Evolutionary conservation across 2,329 filamentous ascomycete species (phyloP), one percentile per base, ranked within the genome.

Genomic region (Curvularia sp.): DNA sequence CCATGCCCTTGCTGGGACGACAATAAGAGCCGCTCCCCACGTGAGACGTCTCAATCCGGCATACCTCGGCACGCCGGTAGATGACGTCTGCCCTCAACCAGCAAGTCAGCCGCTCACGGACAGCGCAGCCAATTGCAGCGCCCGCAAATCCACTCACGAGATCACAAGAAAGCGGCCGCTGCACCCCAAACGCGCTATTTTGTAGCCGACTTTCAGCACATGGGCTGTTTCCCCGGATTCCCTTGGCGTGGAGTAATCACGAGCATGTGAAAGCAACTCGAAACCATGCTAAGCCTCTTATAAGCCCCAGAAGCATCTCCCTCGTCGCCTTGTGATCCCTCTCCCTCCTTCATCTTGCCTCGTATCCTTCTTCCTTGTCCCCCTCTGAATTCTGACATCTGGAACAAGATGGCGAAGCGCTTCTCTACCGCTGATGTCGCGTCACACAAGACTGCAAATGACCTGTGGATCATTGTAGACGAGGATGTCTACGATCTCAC

Each of bases 401-500:
- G 27, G 32, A 28, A 10, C 53, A 61, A 52, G 71, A 99, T 99
- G 95, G 90, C 93, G 49, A 91, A 95, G 81, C 89, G 86, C 28
- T 97, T 97, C 78, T 90, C 89, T 53, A 84, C 88, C 66, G 86
- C 86, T 81, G 93, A 97, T 77, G 94, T 99, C 63, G 89, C 93
- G 75, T 87, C 90, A 80, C 93, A 98, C 80, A 97, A 92, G 84
- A 97, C 94, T 81, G 79, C 89, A 45, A 87, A 92, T 74, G 89
- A 89, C 75, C 84, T 97, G 61, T 98, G 89, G 87, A 91, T 98
- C 73, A 87, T 96, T 65, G 88, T 98, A 67, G 94, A 98, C 68
- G 90, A 93, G 71, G 94, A 98, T 79, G 94, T 98, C 67, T 98
- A 97, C 79, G 94, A 99, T 75, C 77, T 98, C 71, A 96, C 93